These are phyloP conservation scores for Hortaea werneckii DNA, from an alignment of 2,329 filamentous ascomycete species.

Conservation along the genomic window DNA sequence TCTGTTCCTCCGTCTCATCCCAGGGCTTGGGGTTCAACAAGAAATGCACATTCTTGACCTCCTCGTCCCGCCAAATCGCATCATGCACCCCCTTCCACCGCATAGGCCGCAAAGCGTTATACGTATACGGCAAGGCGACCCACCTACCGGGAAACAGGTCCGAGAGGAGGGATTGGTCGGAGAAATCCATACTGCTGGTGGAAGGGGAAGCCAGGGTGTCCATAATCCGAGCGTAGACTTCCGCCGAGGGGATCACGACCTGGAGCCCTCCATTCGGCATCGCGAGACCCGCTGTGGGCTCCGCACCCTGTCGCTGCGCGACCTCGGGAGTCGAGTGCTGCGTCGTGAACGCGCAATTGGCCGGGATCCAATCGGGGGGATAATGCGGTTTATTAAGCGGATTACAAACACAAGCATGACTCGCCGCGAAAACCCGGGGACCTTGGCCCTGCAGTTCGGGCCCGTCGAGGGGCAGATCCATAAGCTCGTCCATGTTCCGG, in stretches of 20 bases:
- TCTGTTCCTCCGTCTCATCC: conserved; percentile 41
- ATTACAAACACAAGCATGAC: conserved; percentile 80
- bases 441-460: conserved; percentile 44
- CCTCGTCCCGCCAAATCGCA: conserved; percentile 49
- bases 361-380: conserved; percentile 57
- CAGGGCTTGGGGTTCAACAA: conserved; percentile 54
- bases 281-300: conserved; percentile 41
- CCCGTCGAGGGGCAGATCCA: conserved; percentile 65
- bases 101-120: conserved; percentile 53
- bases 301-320: conserved; percentile 43
- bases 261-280: conserved; percentile 53
- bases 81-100: conserved; percentile 46
- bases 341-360: conserved; percentile 52
- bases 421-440: conserved; percentile 65
- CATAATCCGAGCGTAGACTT: conserved; percentile 43
- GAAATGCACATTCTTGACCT: conserved; percentile 55
- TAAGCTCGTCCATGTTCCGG: conserved; percentile 84
- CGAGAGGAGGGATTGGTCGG: conserved; percentile 49
- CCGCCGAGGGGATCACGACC: conserved; percentile 49
- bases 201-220: conserved; percentile 35
- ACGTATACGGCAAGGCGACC: conserved; percentile 50
- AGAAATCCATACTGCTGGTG: conserved; percentile 47
- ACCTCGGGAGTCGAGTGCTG: conserved; percentile 42
- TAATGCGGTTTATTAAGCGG: conserved; percentile 70
- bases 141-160: conserved; percentile 48